Evolutionary conservation across 768 basidiomycete species (phyloP), one percentile per base, ranked within the genome.

Genomic region (Filobasidium wieringae): DNA sequence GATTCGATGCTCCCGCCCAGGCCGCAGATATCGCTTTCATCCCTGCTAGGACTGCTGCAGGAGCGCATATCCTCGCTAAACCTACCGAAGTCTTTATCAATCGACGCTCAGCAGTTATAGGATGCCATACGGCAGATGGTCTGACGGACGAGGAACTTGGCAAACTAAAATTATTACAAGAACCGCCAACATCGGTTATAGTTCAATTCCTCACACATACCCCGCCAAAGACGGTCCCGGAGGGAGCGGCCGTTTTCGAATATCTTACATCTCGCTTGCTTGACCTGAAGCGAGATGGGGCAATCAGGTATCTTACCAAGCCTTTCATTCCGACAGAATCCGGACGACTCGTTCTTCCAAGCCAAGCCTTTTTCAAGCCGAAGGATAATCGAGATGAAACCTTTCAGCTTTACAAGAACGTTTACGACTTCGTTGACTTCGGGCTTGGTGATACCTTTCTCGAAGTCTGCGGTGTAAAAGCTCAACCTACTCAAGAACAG

Each of bases 381-480:
- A 64, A 64, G n/a, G 68, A 66, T 14, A 29, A 32, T 24, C 58
- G 53, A 11, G 9, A 61, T 60, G 37, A 61, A 17, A 77, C 26
- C 79, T 59, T 80, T 26, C 78, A 79, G 33, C 82, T 89, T 37
- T 85, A 87, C 67, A 84, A 85, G 2, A 84, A 85, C 62, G 75
- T 93, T 1, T 95, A 96, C 67, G 79, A 81, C 32, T 95, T 91
- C 65, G 82, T 97, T 51, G 84, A 93, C 70, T 95, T 93, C 68
- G 92, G 91, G 1, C 76, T 78, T 4, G 93, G 86, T 26, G 93
- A 91, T 64, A 77, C 80, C 3, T 96, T 99, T 74, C 77, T 99
- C 43, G 80, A 79, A 53, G 84, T 86, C 2, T 88, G 88, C 64
- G 93, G 95, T 11, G 87, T 91, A 15, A 85, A 83, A 67, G 83